Base-by-base conservation (phyloP, 129 eudicot species). In the Helianthus annuus region DNA sequence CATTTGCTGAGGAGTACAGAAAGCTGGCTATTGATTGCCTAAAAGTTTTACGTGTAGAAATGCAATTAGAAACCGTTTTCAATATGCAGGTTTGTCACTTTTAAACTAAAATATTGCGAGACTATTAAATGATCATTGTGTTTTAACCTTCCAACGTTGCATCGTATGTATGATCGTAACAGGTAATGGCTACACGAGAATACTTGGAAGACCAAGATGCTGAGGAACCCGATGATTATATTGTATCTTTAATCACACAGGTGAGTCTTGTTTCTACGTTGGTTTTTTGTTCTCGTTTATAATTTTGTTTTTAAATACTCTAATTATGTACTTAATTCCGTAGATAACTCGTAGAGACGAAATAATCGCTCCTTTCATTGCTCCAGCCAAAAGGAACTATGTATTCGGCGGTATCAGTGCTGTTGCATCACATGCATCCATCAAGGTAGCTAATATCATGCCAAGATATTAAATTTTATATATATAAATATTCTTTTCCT, bases 171-270 rank as follows among this genome's bases (percentile, higher is more conserved):
- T 19, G 22, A 19, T 19, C 22, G 22, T 19, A 64, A 44, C 86
- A 94, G 99, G 88, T 80, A 78, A 88, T 95, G 96, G 82, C 93
- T 22, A 95, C 81, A 55, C 83, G 90, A 78, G 97, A 90, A 48
- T 95, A 90, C 80, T 67, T 88, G 83, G 99, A 95, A 58, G 99
- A 95, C 81, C 91, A 90, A 84, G 99, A 91, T 86, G 97, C 96
- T 2, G 99, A 95, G 83, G 99, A 95, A 81, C 99, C 99, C 15
- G 99, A 95, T 78, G 99, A 95, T 75, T 95, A 84, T 83, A 84
- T 95, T 61, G 86, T 90, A 55, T 91, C 99, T 56, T 79, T 95
- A 77, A 82, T 94, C 62, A 78, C 99, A 48, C 97, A 88, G 94
- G 99, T 85, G 36, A 73, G 71, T 75, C 15, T 68, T 56, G 12